These are phyloP conservation scores for Basidioascus undulatus DNA, from an alignment of 768 basidiomycete species.

Conservation along the genomic window DNA sequence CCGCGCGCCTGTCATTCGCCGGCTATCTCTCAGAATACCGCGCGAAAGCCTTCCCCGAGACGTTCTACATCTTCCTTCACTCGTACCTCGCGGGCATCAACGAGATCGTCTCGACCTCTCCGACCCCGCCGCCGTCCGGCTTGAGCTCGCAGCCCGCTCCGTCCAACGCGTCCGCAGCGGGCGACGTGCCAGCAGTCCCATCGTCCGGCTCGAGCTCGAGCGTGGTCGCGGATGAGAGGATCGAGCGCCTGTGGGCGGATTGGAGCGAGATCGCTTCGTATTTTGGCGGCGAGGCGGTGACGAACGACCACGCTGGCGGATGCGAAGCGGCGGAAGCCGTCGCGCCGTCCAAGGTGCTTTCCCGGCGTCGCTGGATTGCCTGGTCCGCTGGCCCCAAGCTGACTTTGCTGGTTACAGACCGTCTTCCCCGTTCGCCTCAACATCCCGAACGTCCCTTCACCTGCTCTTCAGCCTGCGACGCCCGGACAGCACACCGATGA, in stretches of 20 bases:
- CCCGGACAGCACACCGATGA: conserved; percentile 27
- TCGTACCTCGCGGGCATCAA: conserved; percentile 64
- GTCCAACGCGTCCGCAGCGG: no score
- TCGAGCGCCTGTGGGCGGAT: conserved; percentile 67
- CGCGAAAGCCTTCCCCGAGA: conserved; percentile 64
- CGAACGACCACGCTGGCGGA: no score
- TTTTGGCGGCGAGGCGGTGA: conserved; percentile 1
- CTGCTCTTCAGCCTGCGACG: conserved; percentile 8
- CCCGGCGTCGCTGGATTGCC: conserved; percentile 1
- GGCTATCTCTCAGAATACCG: conserved; percentile 46
- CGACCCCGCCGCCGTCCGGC: conserved; percentile 22
- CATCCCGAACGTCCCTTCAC: conserved; percentile 44
- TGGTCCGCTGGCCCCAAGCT: neutral
- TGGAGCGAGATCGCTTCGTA: conserved; percentile 23
- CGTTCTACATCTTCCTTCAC: conserved; percentile 84
- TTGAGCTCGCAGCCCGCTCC: no score
- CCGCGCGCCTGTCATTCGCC: conserved; percentile 56
- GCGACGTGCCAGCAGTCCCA: no score
- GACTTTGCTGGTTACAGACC: conserved; percentile 25
- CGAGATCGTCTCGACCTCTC: conserved; percentile 31
- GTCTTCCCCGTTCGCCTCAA: conserved; percentile 52
- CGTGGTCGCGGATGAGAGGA: conserved; percentile 57
- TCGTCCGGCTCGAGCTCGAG: conserved; percentile 12
- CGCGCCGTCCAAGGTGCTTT: conserved; percentile 34
- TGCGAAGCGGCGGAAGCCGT: conserved; percentile 38